These are phyloP conservation scores for Bonia amplexicaulis DNA, from an alignment of 176 grass and related monocot genomes.

Conservation along the genomic window DNA sequence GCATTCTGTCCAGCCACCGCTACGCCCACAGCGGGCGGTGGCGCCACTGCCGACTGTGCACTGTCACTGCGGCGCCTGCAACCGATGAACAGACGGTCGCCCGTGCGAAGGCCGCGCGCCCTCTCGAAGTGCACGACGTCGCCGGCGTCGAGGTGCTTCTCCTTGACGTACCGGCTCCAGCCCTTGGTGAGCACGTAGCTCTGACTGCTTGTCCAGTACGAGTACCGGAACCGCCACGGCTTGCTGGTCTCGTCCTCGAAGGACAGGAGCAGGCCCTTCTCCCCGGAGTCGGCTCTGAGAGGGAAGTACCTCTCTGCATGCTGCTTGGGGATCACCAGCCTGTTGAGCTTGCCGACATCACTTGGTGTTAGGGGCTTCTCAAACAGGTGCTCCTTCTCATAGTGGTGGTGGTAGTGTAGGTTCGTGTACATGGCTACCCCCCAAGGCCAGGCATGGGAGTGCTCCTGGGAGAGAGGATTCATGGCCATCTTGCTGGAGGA, in stretches of 20 bases:
- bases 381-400: slow-evolving; percentile 81
- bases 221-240: slow-evolving; percentile 86
- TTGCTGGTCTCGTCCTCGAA: slow-evolving; percentile 85
- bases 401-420: slow-evolving; percentile 52
- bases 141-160: slow-evolving; percentile 77
- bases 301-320: slow-evolving; percentile 89
- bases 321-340: slow-evolving; percentile 92
- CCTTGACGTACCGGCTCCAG: slow-evolving; percentile 96
- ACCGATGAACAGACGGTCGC: slow-evolving; percentile 58
- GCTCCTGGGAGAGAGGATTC: slow-evolving; percentile 55
- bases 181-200: slow-evolving; percentile 97
- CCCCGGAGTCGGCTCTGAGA: slow-evolving; percentile 54
- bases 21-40: slow-evolving; percentile 4
- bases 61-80: slow-evolving; percentile 40
- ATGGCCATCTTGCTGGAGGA: slow-evolving; percentile 44
- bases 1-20: slow-evolving; percentile 13
- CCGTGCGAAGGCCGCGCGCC: slow-evolving; percentile 30
- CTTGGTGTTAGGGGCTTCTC: slow-evolving; percentile 83
- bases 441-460: slow-evolving; percentile 59
- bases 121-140: slow-evolving; percentile 72
- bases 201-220: slow-evolving; percentile 98
- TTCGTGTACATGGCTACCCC: slow-evolving; percentile 63
- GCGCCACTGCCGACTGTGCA: not conserved
- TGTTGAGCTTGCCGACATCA: slow-evolving; percentile 86
- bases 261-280: slow-evolving; percentile 69